Evolutionary conservation across 108 stramenopile species (phyloP), one percentile per base, ranked within the genome.

Genomic region (Fistulifera solaris): DNA sequence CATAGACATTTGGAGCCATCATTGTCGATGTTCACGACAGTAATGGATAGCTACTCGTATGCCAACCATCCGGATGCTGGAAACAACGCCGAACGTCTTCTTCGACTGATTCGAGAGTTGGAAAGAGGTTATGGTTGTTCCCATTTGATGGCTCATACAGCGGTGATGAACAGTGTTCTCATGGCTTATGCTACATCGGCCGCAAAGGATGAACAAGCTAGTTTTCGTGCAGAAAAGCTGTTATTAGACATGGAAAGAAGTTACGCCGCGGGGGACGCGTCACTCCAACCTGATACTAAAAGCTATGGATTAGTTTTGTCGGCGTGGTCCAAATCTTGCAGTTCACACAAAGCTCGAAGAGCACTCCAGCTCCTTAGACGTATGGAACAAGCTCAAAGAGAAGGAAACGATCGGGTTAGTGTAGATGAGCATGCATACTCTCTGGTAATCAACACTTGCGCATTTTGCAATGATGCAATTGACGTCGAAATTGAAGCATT

Each of bases 391-490:
- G 61, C 57, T 23, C 59, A 74, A 38, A 54, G 41, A 65, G 41
- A 65, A 54, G 71, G 75, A 11, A 79, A 81, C 38, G 54, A 58
- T 18, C 48, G 62, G 12, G 63, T 61, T 2, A 68, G 26, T 27
- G 65, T 71, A 19, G 60, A 68, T 27, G 72, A 74, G 38, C 72
- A 74, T 39, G 58, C 75, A 0, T 76, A 85, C 64, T 80, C 78
- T 10, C 67, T 75, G 50, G 78, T 84, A n/a, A 54, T 84, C 17
- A 81, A 85, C 48, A 69, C 80, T 21, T 80, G 77, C 57, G 83
- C 83, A 10, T 81, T 81, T 63, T 65, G 76, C 1, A 72, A 70
- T 21, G 48, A 51, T 2, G 63, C 54, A 1, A 59, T 63, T n/a
- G 63, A 64, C 28, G 45, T 50, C 27, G 75, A 80, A 47, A n/a